Evolutionary conservation across 495 filamentous ascomycete species (phyloP).

Genomic region (Echria macrotheca): DNA sequence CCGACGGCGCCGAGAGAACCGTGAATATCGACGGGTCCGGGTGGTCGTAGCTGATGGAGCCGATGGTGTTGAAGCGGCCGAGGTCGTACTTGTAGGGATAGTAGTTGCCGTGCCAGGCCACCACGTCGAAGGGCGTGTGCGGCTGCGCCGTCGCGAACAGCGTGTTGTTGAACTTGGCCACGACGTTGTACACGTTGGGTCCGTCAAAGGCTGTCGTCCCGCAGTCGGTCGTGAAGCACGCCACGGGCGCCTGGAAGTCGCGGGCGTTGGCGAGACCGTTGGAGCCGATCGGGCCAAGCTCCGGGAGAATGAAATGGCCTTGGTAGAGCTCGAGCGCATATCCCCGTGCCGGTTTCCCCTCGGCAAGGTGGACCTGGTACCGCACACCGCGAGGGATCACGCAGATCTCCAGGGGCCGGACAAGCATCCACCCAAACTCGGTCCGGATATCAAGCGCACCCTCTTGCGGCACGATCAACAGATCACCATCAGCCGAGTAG

Average conservation of each 20-base stretch:
- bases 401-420: slow-evolving; percentile 83
- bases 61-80: slow-evolving; percentile 71
- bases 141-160: slow-evolving; percentile 67
- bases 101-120: slow-evolving; percentile 77
- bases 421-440: slow-evolving; percentile 74
- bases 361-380: slow-evolving; percentile 63
- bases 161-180: slow-evolving; percentile 73
- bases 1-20: slow-evolving; percentile 67
- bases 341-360: slow-evolving; percentile 59
- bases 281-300: slow-evolving; percentile 83
- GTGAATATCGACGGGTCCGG: slow-evolving; percentile 80
- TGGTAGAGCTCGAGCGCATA: slow-evolving; percentile 87
- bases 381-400: slow-evolving; percentile 81
- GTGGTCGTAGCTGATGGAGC: slow-evolving; percentile 69
- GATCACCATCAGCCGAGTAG: slow-evolving; percentile 87
- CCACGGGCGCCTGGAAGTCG: slow-evolving; percentile 83
- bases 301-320: slow-evolving; percentile 77
- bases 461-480: slow-evolving; percentile 79
- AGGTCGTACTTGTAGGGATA: slow-evolving; percentile 88
- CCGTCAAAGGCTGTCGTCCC: slow-evolving; percentile 36
- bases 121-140: slow-evolving; percentile 78
- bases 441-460: slow-evolving; percentile 82
- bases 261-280: slow-evolving; percentile 82
- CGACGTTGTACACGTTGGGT: slow-evolving; percentile 50
- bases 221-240: slow-evolving; percentile 61